Conservation (phyloP, 352 stramenopile genomes). For the Globisporangium canariense region DNA sequence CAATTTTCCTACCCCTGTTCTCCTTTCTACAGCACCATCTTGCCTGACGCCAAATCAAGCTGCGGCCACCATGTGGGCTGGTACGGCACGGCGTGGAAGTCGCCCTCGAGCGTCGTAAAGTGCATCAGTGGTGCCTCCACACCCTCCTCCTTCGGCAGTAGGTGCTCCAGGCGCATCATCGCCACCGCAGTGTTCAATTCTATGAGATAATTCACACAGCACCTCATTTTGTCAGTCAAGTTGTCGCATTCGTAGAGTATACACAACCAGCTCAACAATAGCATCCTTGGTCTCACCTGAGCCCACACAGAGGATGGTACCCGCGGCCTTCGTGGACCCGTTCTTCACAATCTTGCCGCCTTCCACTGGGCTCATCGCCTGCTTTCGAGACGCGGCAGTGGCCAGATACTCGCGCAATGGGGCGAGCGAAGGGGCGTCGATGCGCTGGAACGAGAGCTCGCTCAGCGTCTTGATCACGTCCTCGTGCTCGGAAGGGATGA, state of each 20-base stretch:
- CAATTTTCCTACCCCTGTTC: conserved; percentile 8
- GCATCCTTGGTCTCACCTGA: conserved; percentile 21
- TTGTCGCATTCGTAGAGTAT: background rate
- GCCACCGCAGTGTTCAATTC: conserved; percentile 50
- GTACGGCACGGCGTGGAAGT: conserved; percentile 68
- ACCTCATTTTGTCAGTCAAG: background rate
- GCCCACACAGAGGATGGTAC: conserved; percentile 46
- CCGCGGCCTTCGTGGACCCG: conserved; percentile 56
- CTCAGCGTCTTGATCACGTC: conserved; percentile 51
- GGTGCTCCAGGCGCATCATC: conserved; percentile 77
- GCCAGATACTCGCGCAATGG: conserved; percentile 46
- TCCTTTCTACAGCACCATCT: conserved; percentile 51
- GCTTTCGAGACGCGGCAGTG: conserved; percentile 26
- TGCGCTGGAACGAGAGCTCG: conserved; percentile 55
- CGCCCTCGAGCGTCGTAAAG: conserved; percentile 63
- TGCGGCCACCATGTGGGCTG: conserved; percentile 73
- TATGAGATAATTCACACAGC: conserved; percentile 3
- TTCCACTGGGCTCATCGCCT: conserved; percentile 21
- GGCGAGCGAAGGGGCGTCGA: conserved; percentile 36
- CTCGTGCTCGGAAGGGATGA: conserved; percentile 47
- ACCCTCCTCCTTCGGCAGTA: conserved; percentile 46
- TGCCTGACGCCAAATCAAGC: conserved; percentile 70
- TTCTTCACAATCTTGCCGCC: conserved; percentile 52
- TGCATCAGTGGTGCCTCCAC: conserved; percentile 38
- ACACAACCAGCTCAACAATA: background rate